Base-by-base conservation (phyloP, 768 basidiomycete genomes). In the Chalciporus sphaerocephalus region DNA sequence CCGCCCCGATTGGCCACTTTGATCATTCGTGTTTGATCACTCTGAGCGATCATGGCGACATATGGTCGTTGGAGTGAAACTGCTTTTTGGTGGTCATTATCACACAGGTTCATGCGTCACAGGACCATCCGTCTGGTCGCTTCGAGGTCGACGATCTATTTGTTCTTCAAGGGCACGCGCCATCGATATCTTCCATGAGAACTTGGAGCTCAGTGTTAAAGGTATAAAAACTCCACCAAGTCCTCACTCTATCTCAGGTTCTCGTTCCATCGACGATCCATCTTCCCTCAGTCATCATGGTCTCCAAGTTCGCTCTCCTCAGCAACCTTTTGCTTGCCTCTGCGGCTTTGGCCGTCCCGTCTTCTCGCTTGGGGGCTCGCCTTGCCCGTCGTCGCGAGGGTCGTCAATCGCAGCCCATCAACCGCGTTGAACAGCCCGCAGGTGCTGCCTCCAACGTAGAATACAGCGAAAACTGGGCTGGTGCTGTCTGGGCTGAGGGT, bases 381-480 rank as follows among this genome's bases (percentile, higher is more conserved):
- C 47, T 48, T 42, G 38, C 51, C 33, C 57, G 48, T 25, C 57
- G 50, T 38, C 42, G 46, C 39, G 39, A 45, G 38, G 24, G 13
- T 20, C 51, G 47, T 27, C 59, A 48, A 33, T 51, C 55, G 3
- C 40, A 41, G 16, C 51, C 39, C n/a, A 11, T 41, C 21, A 42
- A 46, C 28, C 47, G 28, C 16, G 1, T 55, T 15, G 43, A 43
- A 5, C 16, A 34, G 3, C 11, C 39, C 24, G 28, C 24, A 11
- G 30, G 40, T 12, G 11, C 2, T 20, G 4, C 8, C 35, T 46
- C 42, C 20, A 37, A 58, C 27, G 44, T 47, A 22, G 22, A 41
- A 24, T 61, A 61, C 43, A 48, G 44, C 27, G n/a, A 20, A 17
- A 48, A 40, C 25, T 60, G 60, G 54, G 44, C 57, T 39, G 56